Evolutionary conservation across 2,329 filamentous ascomycete species (phyloP), one percentile per base, ranked within the genome.

Genomic region (Aspergillus neoniger): DNA sequence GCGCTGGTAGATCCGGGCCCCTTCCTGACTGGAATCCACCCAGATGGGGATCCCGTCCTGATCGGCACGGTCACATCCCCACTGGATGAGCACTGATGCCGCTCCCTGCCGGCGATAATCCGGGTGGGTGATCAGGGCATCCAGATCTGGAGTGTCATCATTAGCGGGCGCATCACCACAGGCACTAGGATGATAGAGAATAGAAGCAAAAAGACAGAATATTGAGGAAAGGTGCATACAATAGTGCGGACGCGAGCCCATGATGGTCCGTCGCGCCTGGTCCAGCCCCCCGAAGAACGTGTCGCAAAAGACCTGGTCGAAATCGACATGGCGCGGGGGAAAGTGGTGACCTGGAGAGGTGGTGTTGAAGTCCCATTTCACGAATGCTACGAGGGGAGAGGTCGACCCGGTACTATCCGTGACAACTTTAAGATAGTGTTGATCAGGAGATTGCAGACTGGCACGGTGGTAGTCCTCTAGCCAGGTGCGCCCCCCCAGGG

Each of bases 101-200:
- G 63, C 63, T 8, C 63, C 60, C 43, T 56, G 58, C 14, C 63
- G 55, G 12, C 51, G 63, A 21, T 63, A 60, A 15, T 41, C 43
- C 9, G 63, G 63, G 23, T 65, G 58, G 14, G 65, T 80, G 19
- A 39, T 47, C 8, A 59, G 43, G n/a, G 19, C 10, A 17, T 53
- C 25, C 41, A 43, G 59, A 23, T 61, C 50, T 54, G 49, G 12
- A 19, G 5, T 14, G 32, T 6, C 32, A 14, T 10, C 25, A 28
- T 25, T 49, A 49, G 41, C 23, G 19, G 23, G 44, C 1, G 2
- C 10, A 14, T 15, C 19, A 4, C 21, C 10, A 2, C 7, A 9
- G 21, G 43, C 12, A 15, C 32, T 2, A 12, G 10, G 12, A 36
- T 14, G 5, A 5, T 15, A 36, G 12, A 36, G 3, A 14, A 14